phyloP scores from a whole-genome alignment of 352 stramenopile genomes.

The Pythium vanterpoolii region DNA sequence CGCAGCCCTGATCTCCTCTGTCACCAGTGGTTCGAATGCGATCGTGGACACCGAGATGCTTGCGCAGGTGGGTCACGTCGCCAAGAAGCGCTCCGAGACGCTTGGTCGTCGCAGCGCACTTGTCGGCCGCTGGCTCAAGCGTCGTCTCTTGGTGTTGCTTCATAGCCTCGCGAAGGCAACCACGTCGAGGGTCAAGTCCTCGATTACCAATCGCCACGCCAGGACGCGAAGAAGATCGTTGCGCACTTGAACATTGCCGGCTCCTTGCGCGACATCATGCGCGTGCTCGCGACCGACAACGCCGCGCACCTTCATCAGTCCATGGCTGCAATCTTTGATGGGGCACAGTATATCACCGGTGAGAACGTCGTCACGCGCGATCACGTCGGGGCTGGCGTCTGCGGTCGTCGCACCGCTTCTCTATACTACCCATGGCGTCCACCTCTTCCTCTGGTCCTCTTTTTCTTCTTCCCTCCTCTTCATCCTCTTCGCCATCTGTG shows the following conservation, averaged over 20 bases:
- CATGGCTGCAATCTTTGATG: slow-evolving; percentile 64
- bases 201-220: slow-evolving; percentile 23
- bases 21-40: background rate
- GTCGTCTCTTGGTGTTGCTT: background rate
- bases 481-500: slow-evolving; percentile 3
- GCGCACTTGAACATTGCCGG: slow-evolving; percentile 57
- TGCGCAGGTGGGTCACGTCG: slow-evolving; percentile 26
- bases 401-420: background rate
- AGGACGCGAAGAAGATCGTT: slow-evolving; percentile 57
- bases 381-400: background rate
- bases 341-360: slow-evolving; percentile 59
- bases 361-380: slow-evolving; percentile 36
- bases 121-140: slow-evolving; percentile 37
- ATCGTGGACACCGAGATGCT: slow-evolving; percentile 34
- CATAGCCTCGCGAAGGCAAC: background rate
- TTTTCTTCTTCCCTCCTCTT: background rate
- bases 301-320: slow-evolving; percentile 50
- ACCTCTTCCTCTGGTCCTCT: too few species aligned
- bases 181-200: slow-evolving; percentile 47
- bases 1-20: background rate
- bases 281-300: slow-evolving; percentile 47
- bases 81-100: slow-evolving; percentile 43
- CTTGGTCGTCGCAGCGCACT: slow-evolving; percentile 41
- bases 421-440: slow-evolving; percentile 21
- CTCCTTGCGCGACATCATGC: slow-evolving; percentile 57